phyloP scores from a whole-genome alignment of 208 protist species.

The Wallacemonas rigidus region DNA sequence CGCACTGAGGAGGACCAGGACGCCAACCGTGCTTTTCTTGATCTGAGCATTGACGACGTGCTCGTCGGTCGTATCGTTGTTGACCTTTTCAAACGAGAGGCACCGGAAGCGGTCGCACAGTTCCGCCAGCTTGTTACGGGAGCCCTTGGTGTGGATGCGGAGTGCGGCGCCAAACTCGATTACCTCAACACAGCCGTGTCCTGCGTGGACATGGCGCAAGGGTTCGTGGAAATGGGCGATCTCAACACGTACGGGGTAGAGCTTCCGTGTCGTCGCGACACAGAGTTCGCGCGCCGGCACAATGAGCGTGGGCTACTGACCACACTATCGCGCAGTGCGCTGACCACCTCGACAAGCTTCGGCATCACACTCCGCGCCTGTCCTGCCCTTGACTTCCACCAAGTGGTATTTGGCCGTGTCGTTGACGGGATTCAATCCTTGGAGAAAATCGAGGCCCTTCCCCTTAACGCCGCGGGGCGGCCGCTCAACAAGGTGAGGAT shows the following conservation, averaged over 20 bases:
- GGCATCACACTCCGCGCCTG: conserved; percentile 71
- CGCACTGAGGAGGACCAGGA: conserved; percentile 74
- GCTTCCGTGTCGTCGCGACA: conserved; percentile 59
- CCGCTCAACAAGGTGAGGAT: conserved; percentile 60
- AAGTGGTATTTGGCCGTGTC: conserved; percentile 95
- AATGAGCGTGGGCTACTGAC: conserved; percentile 81
- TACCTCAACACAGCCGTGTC: conserved; percentile 71
- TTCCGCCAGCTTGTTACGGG: conserved; percentile 90
- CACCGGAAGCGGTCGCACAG: conserved; percentile 87
- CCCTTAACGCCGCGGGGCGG: conserved; percentile 57
- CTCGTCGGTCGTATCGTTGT: conserved; percentile 82
- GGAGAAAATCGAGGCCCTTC: conserved; percentile 73
- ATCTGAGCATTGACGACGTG: conserved; percentile 79
- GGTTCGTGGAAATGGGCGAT: conserved; percentile 57
- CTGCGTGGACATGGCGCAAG: conserved; percentile 56
- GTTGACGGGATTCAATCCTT: conserved; percentile 71
- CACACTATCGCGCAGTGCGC: conserved; percentile 78
- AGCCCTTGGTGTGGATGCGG: conserved; percentile 50
- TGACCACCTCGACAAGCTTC: conserved; percentile 76
- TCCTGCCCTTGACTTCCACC: conserved; percentile 87
- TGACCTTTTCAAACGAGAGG: conserved; percentile 85
- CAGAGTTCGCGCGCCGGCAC: conserved; percentile 92
- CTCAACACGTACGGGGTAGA: conserved; percentile 34
- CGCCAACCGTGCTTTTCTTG: conserved; percentile 74
- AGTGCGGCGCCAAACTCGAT: conserved; percentile 63